Conservation (phyloP, 1,284 basidiomycete genomes). For the Microbotryum intermedium region DNA sequence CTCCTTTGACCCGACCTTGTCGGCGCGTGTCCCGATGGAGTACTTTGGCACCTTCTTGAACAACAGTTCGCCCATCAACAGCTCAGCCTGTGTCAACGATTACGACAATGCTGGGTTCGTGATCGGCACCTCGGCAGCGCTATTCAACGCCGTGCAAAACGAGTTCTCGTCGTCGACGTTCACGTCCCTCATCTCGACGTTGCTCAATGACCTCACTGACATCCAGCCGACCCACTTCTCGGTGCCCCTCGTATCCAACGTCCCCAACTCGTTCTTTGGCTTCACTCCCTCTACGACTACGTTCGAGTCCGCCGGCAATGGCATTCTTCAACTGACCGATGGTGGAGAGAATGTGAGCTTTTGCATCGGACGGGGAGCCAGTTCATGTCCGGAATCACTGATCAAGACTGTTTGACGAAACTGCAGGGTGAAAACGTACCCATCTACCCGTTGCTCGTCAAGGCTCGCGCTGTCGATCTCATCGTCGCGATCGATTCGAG, state of each 20-base stretch:
- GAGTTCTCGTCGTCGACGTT: not conserved
- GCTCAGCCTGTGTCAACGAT: conserved; percentile 52
- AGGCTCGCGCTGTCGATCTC: conserved; percentile 54
- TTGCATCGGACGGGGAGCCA: conserved; percentile 6
- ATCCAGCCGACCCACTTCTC: conserved; percentile 37
- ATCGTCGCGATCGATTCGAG: conserved; percentile 61
- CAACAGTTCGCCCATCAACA: conserved; percentile 48
- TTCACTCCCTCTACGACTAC: conserved; percentile 25
- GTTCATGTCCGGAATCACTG: not conserved
- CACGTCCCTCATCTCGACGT: conserved; percentile 27
- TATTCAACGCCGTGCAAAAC: conserved; percentile 38
- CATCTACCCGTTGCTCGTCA: conserved; percentile 52
- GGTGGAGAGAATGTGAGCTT: conserved; percentile 42
- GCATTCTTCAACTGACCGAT: conserved; percentile 44
- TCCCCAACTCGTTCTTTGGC: conserved; percentile 18
- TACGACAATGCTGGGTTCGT: conserved; percentile 55
- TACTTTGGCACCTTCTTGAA: conserved; percentile 54
- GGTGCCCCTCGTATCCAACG: conserved; percentile 29
- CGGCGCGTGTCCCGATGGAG: conserved; percentile 51
- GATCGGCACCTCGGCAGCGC: conserved; percentile 41
- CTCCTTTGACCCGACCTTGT: conserved; percentile 57
- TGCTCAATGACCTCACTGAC: conserved; percentile 36
- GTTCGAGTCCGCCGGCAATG: conserved; percentile 16
- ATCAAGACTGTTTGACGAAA: not conserved
- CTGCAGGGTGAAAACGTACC: conserved; percentile 18